Conservation (phyloP, 2,329 filamentous ascomycete genomes). For the Zymoseptoria tritici region DNA sequence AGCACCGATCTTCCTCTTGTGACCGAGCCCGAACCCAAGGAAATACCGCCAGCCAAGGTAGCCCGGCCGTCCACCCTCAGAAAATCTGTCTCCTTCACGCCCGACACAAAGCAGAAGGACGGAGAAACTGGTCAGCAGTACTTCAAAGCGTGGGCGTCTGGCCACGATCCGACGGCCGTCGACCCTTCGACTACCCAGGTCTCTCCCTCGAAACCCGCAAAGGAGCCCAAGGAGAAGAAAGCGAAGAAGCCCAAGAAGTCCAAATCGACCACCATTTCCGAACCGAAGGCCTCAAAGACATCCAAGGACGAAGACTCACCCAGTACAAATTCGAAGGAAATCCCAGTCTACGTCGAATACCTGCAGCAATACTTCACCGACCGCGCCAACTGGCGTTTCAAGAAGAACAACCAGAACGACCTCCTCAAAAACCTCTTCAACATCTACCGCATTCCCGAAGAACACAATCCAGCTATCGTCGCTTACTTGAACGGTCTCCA, state of each 20-base stretch:
- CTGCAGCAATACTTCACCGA: conserved; percentile 66
- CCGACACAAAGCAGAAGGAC: conserved; percentile 54
- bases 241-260: conserved; percentile 28
- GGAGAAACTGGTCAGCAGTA: conserved; percentile 47
- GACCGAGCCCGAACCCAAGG: background rate
- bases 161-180: conserved; percentile 7
- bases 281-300: conserved; percentile 3
- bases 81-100: conserved; percentile 59
- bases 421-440: conserved; percentile 78
- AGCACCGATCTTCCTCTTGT: background rate
- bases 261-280: conserved; percentile 14
- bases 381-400: conserved; percentile 81
- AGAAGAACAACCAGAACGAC: conserved; percentile 83
- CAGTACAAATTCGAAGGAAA: background rate
- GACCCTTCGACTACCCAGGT: conserved; percentile 21
- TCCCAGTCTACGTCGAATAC: conserved; percentile 63
- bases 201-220: conserved; percentile 2
- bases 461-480: conserved; percentile 62
- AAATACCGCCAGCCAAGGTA: background rate
- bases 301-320: background rate
- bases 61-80: conserved; percentile 10
- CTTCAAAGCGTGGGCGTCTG: conserved; percentile 43
- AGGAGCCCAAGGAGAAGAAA: conserved; percentile 22
- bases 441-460: conserved; percentile 59
- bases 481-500: conserved; percentile 74